Base-by-base conservation (phyloP, 345 rosid species). In the Gossypium longicalyx region DNA sequence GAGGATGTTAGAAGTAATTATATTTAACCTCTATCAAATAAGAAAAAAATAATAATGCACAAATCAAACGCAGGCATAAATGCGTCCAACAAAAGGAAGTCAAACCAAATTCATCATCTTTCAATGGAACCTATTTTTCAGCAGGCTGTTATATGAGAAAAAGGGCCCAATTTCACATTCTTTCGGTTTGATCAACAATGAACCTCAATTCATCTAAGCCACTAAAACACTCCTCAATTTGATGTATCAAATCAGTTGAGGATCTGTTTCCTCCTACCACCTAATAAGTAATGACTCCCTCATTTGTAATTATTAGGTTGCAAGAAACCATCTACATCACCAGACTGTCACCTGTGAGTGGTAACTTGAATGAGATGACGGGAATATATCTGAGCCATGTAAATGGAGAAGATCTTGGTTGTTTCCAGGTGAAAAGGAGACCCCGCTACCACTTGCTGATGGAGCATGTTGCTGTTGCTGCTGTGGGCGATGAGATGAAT, bases 141-240 rank as follows among this genome's bases (percentile, higher is more conserved):
- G 7, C 52, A 65, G 44, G 52, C 70, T 44, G 3, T 65, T 20
- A 11, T 44, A 66, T 10, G 70, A 44, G 17, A 11, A 45, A 62
- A 67, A 2, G 53, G 27, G 15, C 4, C 11, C 9, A 66, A 66
- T 66, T 20, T 66, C 29, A 20, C 70, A 44, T 20, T 12, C 70
- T 66, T 44, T 17, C 34, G 6, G 22, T 19, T 4, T 19, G 70
- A 44, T 27, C 53, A 45, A 44, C 70, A 70, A 23, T 13, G 44
- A 52, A 70, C 52, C 73, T 70, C 59, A 51, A 34, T 52, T 17
- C 48, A 70, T 19, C 38, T 51, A 29, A 71, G 34, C 62, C 11
- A 53, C 23, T n/a, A 7, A 71, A 4, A 43, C 64, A 57, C 52
- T n/a, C 74, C 7, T 20, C 41, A 41, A 38, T 12, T 11, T 34